A percentile compares a stretch with the other conserved stretches of the same genome.
Evolutionary conservation across 805 yeast species (phyloP).

Genomic region (Millerozyma acaciae): DNA sequence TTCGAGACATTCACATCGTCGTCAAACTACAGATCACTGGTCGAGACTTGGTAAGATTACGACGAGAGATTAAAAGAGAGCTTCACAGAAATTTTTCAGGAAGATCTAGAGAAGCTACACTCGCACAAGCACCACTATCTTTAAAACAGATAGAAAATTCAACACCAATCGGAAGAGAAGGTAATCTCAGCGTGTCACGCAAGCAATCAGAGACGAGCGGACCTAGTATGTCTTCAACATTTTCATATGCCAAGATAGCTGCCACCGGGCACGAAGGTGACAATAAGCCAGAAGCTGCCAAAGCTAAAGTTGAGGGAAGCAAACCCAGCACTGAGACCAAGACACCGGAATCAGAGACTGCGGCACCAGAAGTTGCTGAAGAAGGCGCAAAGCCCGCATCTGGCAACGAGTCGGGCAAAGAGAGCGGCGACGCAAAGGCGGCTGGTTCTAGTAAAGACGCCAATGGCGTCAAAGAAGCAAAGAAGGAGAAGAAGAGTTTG

Average conservation of each 20-base stretch:
- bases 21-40: too few species aligned
- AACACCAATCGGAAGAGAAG: too few species aligned
- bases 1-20: too few species aligned
- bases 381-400: constrained; percentile 2
- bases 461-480: not conserved
- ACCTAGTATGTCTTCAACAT: constrained; percentile 19
- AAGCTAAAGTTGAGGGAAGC: not conserved
- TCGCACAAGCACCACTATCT: too few species aligned
- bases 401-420: not conserved
- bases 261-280: constrained; percentile 24
- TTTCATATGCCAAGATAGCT: constrained; percentile 42
- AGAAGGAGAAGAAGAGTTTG: constrained; percentile 28
- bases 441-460: constrained; percentile 2
- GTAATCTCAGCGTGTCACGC: too few species aligned
- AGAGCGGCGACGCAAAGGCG: constrained; percentile 1
- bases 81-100: too few species aligned
- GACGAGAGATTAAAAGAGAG: too few species aligned
- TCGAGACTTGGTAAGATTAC: too few species aligned
- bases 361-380: constrained; percentile 1
- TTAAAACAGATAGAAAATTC: too few species aligned
- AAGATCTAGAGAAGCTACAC: too few species aligned
- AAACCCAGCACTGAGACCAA: not conserved
- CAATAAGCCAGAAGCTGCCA: not conserved
- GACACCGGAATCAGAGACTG: constrained; percentile 5
- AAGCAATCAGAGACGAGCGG: too few species aligned